Percentiles rank a stretch among this genome's conserved stretches.
Conservation (phyloP, 31 red algal genomes). For the Pterothamnion heteromorphum region DNA sequence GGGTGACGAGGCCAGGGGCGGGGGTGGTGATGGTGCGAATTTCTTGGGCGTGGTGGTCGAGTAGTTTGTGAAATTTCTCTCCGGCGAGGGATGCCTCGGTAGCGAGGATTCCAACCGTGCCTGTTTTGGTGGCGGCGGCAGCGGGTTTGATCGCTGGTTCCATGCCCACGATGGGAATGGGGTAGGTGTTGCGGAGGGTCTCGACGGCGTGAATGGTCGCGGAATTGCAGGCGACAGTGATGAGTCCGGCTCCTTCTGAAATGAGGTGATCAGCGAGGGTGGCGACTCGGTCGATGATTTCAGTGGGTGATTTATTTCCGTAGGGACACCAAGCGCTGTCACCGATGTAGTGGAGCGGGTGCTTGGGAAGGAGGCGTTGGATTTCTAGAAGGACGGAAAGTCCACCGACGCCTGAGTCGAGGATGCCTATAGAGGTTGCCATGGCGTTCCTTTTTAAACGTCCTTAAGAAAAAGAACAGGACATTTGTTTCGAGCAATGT, state of each 20-base stretch:
- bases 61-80: neutral
- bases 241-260: neutral
- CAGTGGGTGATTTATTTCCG: neutral
- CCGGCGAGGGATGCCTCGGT: conserved; percentile 10
- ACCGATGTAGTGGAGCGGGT: neutral
- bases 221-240: neutral
- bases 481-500: no score
- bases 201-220: neutral
- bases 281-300: neutral
- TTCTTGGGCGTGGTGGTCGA: neutral
- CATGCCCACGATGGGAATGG: neutral
- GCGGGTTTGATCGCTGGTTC: conserved; percentile 13
- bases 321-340: conserved; percentile 13
- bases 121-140: neutral
- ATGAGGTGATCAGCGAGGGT: neutral
- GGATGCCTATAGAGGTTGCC: conserved; percentile 12
- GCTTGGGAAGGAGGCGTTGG: neutral
- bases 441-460: no score
- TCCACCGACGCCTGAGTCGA: conserved; percentile 1
- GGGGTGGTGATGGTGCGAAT: neutral
- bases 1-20: neutral
- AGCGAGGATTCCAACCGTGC: neutral
- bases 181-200: neutral
- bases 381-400: neutral
- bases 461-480: no score